Evolutionary conservation across 2,329 filamentous ascomycete genomes (phyloP), one percentile per base, ranked within the genome.

Genomic region (Alternaria longipes): DNA sequence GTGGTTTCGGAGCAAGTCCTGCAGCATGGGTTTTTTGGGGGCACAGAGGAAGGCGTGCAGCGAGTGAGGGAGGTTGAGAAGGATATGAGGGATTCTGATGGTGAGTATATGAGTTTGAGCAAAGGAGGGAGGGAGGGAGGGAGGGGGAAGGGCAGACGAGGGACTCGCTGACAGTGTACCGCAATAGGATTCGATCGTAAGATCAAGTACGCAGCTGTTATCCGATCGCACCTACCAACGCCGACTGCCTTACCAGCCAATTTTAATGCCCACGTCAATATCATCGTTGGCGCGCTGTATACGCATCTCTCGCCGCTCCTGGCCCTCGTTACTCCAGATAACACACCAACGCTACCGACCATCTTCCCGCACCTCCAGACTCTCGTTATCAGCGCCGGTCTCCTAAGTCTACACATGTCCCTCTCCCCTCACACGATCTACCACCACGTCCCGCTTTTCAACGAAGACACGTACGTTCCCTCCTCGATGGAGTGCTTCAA

Each of bases 1-100:
- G 68, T 76, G 8, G 20, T 78, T 4, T 59, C 66, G 1, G 71
- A 78, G 55, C 72, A 77, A 32, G 72, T 77, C 0, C 72, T 76
- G 26, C 47, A 66, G 45, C 70, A 73, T 51, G 22, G 49, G 0
- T 72, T 72, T 41, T 75, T 78, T 36, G 75, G 75, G 0, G 72
- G 62, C 0, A 44, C 20, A 2, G 34, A 44, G 18, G 59, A 30
- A 2, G 41, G 69, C 4, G 11, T 24, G 24, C 24, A 24, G 24
- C 24, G 0, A 24, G 24, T 41, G 1, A 11, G 5, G 14, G 38
- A 9, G 2, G 26, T 68, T 8, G 14, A 54, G 1, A 45, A n/a
- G 14, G 14, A 68, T 9, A 5, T 60, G 8, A 30, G 46, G 1
- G 42, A 67, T 9, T 28, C 62, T 9, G 74, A 78, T 41, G 71